Base-by-base conservation (phyloP, 2,329 filamentous ascomycete genomes). In the Phialocephala sp. region DNA sequence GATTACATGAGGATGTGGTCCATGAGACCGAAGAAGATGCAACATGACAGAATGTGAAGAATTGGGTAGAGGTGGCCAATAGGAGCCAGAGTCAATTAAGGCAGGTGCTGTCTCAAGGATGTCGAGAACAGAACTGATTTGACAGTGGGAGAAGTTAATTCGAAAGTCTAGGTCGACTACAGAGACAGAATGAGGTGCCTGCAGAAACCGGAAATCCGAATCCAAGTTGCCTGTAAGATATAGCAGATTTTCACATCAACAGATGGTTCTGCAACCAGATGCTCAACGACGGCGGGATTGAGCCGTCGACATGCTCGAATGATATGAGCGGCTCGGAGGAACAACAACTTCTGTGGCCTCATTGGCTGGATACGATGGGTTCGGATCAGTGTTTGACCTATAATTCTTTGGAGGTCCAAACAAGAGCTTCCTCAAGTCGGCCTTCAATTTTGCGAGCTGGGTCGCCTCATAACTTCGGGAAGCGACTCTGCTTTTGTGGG, bases 261-360 rank as follows among this genome's bases (percentile, higher is more conserved):
- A 12, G 11, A 3, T 12, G 37, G 11, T 18, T 41, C 37, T 18
- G 3, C 37, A 5, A 4, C 37, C 41, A n/a, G n/a, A 6, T 18
- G 11, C 41, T 43, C 41, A 43, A 18, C 12, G 41, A 43, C 2
- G 15, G 12, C 15, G 41, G 12, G 12, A n/a, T 8, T n/a, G 41
- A 15, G 15, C 15, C 41, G 6, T 6, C n/a, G 12, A 14, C 14
- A 8, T 3, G 41, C 15, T 43, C 15, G 41, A 43, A 43, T n/a
- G 41, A 14, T 18, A 18, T n/a, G 41, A 8, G 41, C 6, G n/a
- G 8, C 4, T 22, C 12, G 45, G 45, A 41, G 37, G 41, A 6
- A 50, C n/a, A 2, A 50, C 45, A 50, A 50, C 45, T n/a, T 50
- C 45, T 8, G 45, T 50, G 11, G 45, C 45, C 45, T 50, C 45